phyloP scores from a whole-genome alignment of 495 filamentous ascomycete genomes.

The Penicillium tannophilum region DNA sequence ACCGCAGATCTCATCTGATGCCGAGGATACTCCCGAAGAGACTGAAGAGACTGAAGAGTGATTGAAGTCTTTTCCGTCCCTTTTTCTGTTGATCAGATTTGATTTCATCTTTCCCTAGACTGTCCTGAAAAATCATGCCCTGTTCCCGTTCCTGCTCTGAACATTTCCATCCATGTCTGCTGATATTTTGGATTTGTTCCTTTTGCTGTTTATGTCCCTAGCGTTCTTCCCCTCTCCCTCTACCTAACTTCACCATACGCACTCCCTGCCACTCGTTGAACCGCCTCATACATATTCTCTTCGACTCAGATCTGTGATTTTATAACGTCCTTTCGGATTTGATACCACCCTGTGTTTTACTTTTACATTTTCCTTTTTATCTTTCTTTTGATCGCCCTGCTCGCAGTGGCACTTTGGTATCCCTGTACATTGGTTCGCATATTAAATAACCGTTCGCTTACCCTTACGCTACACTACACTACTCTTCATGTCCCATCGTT shows the following conservation, averaged over 20 bases:
- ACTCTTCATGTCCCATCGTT: conserved; percentile 23
- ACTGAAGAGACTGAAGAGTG: conserved; percentile 4
- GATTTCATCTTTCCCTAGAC: conserved; percentile 17
- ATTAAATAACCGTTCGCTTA: conserved; percentile 6
- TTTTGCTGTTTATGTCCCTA: conserved; percentile 13
- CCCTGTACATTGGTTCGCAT: conserved; percentile 23
- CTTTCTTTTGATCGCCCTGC: neutral
- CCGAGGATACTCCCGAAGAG: conserved; percentile 12
- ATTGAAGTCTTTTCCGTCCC: neutral
- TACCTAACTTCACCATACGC: neutral
- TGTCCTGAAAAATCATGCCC: conserved; percentile 14
- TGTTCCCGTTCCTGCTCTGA: conserved; percentile 4
- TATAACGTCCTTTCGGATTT: conserved; percentile 34
- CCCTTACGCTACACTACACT: conserved; percentile 6
- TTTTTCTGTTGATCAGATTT: conserved; percentile 12
- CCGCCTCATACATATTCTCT: conserved; percentile 21
- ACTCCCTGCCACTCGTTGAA: conserved; percentile 13
- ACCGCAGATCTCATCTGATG: conserved; percentile 31
- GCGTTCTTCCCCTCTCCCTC: conserved; percentile 3
- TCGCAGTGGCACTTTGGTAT: conserved; percentile 1
- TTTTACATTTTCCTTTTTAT: neutral
- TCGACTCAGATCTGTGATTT: conserved; percentile 24
- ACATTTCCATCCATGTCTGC: neutral
- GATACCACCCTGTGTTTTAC: conserved; percentile 32
- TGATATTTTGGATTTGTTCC: neutral